Conservation (phyloP, 2,329 filamentous ascomycete genomes). For the Aspergillus versicolor region DNA sequence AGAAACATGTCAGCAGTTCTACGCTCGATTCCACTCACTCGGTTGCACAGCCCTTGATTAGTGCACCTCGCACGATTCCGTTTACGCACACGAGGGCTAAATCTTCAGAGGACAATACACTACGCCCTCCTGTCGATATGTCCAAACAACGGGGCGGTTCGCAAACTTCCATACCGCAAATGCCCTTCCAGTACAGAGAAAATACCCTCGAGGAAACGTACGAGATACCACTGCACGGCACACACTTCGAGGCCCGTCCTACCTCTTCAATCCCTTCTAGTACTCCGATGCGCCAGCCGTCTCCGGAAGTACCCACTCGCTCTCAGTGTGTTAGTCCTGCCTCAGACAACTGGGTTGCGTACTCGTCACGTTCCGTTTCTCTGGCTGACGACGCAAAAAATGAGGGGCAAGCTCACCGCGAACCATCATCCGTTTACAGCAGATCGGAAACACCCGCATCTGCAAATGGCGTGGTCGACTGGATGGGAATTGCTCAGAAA, state of each 20-base stretch:
- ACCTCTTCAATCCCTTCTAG: slow-evolving; percentile 31
- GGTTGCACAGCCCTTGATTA: slow-evolving; percentile 44
- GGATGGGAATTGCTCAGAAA: slow-evolving; percentile 33
- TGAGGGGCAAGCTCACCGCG: slow-evolving; percentile 26
- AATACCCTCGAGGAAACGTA: slow-evolving; percentile 31
- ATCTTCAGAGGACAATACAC: slow-evolving; percentile 58
- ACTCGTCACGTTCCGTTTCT: slow-evolving; percentile 35
- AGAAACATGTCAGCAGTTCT: slow-evolving; percentile 61
- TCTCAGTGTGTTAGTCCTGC: slow-evolving; percentile 36
- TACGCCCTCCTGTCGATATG: slow-evolving; percentile 52
- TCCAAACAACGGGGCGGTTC: slow-evolving; percentile 49
- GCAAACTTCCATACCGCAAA: slow-evolving; percentile 41
- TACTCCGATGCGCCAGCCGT: slow-evolving; percentile 29
- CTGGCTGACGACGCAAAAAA: slow-evolving; percentile 24
- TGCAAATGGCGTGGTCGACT: slow-evolving; percentile 30
- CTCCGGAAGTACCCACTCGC: slow-evolving; percentile 28
- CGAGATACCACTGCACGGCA: slow-evolving; percentile 26
- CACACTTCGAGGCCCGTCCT: slow-evolving; percentile 30
- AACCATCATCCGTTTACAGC: slow-evolving; percentile 37
- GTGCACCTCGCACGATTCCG: slow-evolving; percentile 57
- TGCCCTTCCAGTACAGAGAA: slow-evolving; percentile 27
- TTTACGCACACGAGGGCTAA: slow-evolving; percentile 76
- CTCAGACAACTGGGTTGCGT: slow-evolving; percentile 44
- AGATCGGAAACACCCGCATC: slow-evolving; percentile 28
- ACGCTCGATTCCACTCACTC: slow-evolving; percentile 45